These are phyloP conservation scores for Penicillium herquei DNA, from an alignment of 495 filamentous ascomycete species.

Conservation along the genomic window DNA sequence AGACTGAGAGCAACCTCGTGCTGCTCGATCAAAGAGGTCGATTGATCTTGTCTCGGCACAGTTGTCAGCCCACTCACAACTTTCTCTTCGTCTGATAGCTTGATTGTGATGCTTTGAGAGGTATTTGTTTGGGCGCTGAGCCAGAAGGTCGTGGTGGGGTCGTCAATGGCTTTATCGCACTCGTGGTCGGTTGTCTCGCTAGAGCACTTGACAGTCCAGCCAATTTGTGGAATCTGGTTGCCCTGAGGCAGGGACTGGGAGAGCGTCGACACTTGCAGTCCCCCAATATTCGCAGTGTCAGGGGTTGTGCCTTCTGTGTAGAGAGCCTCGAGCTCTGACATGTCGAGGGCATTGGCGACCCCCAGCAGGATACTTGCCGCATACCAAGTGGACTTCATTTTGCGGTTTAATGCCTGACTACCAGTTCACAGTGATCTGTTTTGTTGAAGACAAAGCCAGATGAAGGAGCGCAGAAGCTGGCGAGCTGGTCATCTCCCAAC, in stretches of 20 bases:
- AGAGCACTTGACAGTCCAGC: slow-evolving; percentile 1
- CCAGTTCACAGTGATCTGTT: too few species aligned
- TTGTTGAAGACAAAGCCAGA: neutral
- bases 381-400: slow-evolving; percentile 4
- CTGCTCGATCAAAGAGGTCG: slow-evolving; percentile 3
- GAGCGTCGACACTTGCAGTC: slow-evolving; percentile 1
- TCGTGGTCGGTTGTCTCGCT: neutral
- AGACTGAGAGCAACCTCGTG: slow-evolving; percentile 36
- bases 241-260: slow-evolving; percentile 7
- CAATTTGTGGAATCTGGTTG: neutral
- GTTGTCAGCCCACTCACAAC: slow-evolving; percentile 5
- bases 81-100: neutral
- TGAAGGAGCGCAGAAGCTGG: neutral
- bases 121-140: neutral
- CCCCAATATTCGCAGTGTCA: slow-evolving; percentile 1
- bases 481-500: neutral
- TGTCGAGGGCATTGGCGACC: neutral
- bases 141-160: slow-evolving; percentile 1
- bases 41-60: slow-evolving; percentile 5
- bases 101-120: slow-evolving; percentile 2
- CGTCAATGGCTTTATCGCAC: slow-evolving; percentile 5
- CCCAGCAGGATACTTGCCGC: neutral
- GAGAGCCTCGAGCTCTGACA: neutral
- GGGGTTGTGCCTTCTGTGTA: slow-evolving; percentile 6
- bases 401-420: neutral